A percentile compares a stretch with the other conserved stretches of the same genome.
phyloP scores from a whole-genome alignment of 2,329 filamentous ascomycete genomes.

The Lasiodiplodia gonubiensis region DNA sequence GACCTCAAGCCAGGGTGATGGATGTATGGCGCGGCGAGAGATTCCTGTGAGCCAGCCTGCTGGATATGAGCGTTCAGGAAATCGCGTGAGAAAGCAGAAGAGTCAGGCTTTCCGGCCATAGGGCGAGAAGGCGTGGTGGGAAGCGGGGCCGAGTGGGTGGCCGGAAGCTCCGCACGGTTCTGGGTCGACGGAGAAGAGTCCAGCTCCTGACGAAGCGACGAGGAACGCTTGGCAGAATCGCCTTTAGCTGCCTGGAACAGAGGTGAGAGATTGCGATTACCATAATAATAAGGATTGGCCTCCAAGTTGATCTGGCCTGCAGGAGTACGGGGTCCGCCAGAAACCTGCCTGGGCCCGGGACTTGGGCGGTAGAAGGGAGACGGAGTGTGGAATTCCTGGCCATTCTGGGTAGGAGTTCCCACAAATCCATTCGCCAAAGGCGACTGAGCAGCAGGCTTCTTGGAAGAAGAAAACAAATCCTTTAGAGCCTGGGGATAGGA shows the following conservation, averaged over 20 bases:
- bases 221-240: slow-evolving; percentile 51
- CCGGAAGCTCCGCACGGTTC: slow-evolving; percentile 12
- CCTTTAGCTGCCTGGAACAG: slow-evolving; percentile 55
- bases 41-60: slow-evolving; percentile 23
- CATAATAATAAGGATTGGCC: slow-evolving; percentile 49
- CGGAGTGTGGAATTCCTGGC: slow-evolving; percentile 39
- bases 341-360: slow-evolving; percentile 34
- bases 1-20: slow-evolving; percentile 28
- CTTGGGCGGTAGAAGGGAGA: slow-evolving; percentile 47
- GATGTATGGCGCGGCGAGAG: slow-evolving; percentile 29
- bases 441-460: slow-evolving; percentile 14
- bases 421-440: not conserved
- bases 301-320: slow-evolving; percentile 32
- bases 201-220: slow-evolving; percentile 52
- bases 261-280: slow-evolving; percentile 56
- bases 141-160: not conserved
- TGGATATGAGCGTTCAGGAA: slow-evolving; percentile 42
- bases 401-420: slow-evolving; percentile 10
- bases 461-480: slow-evolving; percentile 49
- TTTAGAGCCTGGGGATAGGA: slow-evolving; percentile 52
- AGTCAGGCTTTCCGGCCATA: slow-evolving; percentile 32
- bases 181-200: slow-evolving; percentile 22
- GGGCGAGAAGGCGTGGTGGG: slow-evolving; percentile 28
- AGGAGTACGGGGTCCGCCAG: slow-evolving; percentile 43
- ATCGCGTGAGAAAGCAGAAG: slow-evolving; percentile 37